Conservation (phyloP, 768 basidiomycete species). For the Trametes punicea region DNA sequence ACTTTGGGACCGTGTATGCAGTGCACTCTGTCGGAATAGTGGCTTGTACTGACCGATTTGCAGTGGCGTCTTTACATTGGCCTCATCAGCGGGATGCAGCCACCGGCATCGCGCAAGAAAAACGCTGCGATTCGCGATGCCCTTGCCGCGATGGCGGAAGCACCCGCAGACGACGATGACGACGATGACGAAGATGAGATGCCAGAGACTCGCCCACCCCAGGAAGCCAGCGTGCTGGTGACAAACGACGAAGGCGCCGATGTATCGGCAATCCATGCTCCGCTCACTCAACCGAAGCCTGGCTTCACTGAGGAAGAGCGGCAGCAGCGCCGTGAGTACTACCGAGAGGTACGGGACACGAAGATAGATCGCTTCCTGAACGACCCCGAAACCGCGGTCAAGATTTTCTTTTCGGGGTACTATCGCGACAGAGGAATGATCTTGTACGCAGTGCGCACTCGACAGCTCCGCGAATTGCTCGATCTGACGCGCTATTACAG, state of each 20-base stretch:
- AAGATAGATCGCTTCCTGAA: slow-evolving; percentile 50
- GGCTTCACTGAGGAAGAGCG: slow-evolving; percentile 15
- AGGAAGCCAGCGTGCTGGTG: slow-evolving; percentile 8
- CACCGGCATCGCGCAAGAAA: slow-evolving; percentile 18
- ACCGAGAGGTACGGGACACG: slow-evolving; percentile 24
- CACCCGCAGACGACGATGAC: slow-evolving; percentile 36
- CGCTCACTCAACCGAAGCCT: neutral
- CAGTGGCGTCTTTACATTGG: slow-evolving; percentile 65
- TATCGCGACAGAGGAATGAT: slow-evolving; percentile 65
- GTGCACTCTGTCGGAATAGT: too few relatives aligned
- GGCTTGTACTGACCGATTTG: neutral
- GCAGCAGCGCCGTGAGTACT: slow-evolving; percentile 20
- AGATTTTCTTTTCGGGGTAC: slow-evolving; percentile 68
- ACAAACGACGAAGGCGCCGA: slow-evolving; percentile 9
- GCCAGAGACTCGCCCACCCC: slow-evolving; percentile 13
- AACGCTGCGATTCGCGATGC: slow-evolving; percentile 15
- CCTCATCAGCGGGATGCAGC: slow-evolving; percentile 33
- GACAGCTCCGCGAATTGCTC: neutral
- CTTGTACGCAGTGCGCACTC: slow-evolving; percentile 41
- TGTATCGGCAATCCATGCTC: neutral
- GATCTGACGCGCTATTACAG: slow-evolving; percentile 26
- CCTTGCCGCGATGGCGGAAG: slow-evolving; percentile 21
- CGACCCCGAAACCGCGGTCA: slow-evolving; percentile 55
- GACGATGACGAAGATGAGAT: slow-evolving; percentile 22
- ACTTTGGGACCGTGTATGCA: slow-evolving; percentile 66